Evolutionary conservation across 257 asterid genomes (phyloP), one percentile per base, ranked within the genome.

Genomic region (Gentiana straminea): DNA sequence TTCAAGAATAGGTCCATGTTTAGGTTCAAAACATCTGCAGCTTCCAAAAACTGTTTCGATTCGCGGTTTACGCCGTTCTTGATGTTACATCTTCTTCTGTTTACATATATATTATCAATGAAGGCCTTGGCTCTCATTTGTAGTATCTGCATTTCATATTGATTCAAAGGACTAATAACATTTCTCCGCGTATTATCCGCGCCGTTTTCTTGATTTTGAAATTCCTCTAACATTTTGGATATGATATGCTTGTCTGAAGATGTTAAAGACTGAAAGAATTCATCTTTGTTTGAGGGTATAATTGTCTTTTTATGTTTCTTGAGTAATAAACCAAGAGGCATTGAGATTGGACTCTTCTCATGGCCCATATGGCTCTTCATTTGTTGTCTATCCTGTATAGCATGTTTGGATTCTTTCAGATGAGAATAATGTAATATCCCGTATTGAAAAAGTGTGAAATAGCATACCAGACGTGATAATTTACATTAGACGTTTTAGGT

Each of bases 81-180:
- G 5, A 63, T 15, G 48, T 33, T 32, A 24, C 24, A 24, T 59
- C 55, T 48, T 35, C 65, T 71, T 71, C 78, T 67, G 55, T 76
- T 71, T 24, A 73, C 46, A 71, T 68, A 73, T 71, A 79, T 73
- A 61, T 69, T 81, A 69, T 86, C 93, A 1, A 70, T 67, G 24
- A 86, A 71, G 35, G 75, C 82, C 75, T 81, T 79, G 47, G 89
- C 79, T 51, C 86, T 80, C 68, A 58, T 73, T 67, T 73, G 83
- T 64, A 72, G 69, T 37, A 60, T 73, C 47, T 65, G 75, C 68
- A 66, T 24, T 51, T 60, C 68, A 54, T 56, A 53, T 33, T 60
- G 52, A 3, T 50, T 60, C 12, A 58, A 58, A 58, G 48, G 15
- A 24, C 24, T 24, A n/a, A 33, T 11, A 11, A 37, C 9, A 57